phyloP scores from a whole-genome alignment of 345 rosid genomes.

The Boechera retrofracta region DNA sequence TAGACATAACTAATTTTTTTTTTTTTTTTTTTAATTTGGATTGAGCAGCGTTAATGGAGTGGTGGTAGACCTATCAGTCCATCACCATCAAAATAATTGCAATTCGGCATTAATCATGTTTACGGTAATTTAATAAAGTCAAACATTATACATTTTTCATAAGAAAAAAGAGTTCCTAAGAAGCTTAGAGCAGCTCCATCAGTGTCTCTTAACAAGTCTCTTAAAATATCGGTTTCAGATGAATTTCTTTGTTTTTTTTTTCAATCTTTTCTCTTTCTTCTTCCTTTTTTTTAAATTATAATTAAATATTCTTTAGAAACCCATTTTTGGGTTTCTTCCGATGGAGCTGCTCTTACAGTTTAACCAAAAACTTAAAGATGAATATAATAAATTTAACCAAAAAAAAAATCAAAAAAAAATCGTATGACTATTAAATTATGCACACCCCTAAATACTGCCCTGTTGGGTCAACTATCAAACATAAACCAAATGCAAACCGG shows the following conservation, averaged over 20 bases:
- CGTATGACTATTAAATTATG: slow-evolving; percentile 1
- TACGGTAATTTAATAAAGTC: slow-evolving; percentile 12
- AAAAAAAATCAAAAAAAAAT: too few species aligned
- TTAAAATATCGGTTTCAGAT: too few species aligned
- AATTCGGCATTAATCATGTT: slow-evolving; percentile 30
- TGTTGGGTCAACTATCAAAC: slow-evolving; percentile 11
- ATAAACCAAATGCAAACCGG: slow-evolving; percentile 30
- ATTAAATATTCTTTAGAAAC: too few species aligned
- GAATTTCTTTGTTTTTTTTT: too few species aligned
- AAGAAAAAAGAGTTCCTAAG: background rate
- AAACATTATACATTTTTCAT: slow-evolving; percentile 7
- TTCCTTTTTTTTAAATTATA: too few species aligned
- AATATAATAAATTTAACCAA: background rate
- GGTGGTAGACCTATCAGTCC: slow-evolving; percentile 29
- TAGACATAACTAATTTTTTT: too few species aligned
- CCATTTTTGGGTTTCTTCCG: too few species aligned
- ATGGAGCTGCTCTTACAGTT: too few species aligned
- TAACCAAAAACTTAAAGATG: background rate
- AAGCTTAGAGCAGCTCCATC: too few species aligned
- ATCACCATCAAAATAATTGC: slow-evolving; percentile 41
- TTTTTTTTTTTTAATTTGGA: background rate
- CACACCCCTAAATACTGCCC: background rate
- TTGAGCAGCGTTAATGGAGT: slow-evolving; percentile 32
- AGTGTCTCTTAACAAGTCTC: too few species aligned
- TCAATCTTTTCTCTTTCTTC: too few species aligned